Conservation (phyloP, 2,329 filamentous ascomycete species). For the Colletotrichum limetticola region DNA sequence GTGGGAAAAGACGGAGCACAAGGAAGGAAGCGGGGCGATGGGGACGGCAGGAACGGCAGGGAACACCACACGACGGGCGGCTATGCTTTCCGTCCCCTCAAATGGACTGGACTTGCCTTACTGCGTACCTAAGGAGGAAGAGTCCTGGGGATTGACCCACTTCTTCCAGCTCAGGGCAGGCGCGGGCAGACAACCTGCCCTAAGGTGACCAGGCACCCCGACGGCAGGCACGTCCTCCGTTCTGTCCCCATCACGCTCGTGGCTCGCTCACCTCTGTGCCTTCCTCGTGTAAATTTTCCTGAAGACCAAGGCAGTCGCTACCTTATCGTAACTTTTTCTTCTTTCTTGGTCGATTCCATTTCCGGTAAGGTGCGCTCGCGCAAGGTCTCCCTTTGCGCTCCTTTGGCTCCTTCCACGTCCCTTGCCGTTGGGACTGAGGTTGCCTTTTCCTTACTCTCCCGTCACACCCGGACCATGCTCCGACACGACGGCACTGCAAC, state of each 20-base stretch:
- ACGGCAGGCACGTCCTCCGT: no score
- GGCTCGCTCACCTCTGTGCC: no score
- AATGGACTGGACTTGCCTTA: not conserved
- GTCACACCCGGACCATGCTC: constrained; percentile 10
- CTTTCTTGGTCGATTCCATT: not conserved
- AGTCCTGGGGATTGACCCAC: not conserved
- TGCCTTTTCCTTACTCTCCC: not conserved
- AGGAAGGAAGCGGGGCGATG: not conserved
- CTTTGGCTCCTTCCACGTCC: not conserved
- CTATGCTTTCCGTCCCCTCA: not conserved
- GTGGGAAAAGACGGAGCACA: constrained; percentile 9
- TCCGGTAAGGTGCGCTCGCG: not conserved
- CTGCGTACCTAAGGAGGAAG: no score
- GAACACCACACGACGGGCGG: not conserved
- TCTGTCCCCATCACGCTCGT: no score
- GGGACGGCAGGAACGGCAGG: not conserved
- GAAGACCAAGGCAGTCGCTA: not conserved
- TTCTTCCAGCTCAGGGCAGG: not conserved
- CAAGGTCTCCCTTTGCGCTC: not conserved
- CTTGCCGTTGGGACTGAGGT: not conserved
- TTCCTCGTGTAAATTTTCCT: no score
- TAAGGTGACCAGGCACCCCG: no score
- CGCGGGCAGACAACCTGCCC: no score
- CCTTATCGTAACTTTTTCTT: not conserved
- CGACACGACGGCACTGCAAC: constrained; percentile 18